Evolutionary conservation across 2,329 filamentous ascomycete species (phyloP), one percentile per base, ranked within the genome.

Genomic region (Fusarium subglutinans): DNA sequence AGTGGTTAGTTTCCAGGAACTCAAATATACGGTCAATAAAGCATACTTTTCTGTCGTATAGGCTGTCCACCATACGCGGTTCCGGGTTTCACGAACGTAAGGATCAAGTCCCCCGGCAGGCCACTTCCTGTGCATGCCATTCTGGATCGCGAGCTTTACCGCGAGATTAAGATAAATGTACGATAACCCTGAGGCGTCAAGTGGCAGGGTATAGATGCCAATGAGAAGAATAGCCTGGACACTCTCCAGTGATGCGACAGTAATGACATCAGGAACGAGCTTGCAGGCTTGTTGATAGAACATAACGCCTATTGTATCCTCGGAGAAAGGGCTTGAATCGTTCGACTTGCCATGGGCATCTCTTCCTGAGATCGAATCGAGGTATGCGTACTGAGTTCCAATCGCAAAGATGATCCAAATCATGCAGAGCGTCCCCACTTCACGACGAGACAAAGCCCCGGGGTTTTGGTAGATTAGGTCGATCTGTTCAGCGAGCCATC

Each of bases 191-290:
- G 87, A 88, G 1, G 88, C 86, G 75, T 90, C 88, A 1, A 90
- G 81, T 0, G 88, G 88, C 11, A 90, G 79, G 4, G 87, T 82
- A 70, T 89, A 90, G 15, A 89, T 84, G 5, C 87, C 88, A 20
- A 90, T 86, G 28, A 90, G 81, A 13, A 90, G 78, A 63, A 87
- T 89, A 3, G 87, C 88, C 75, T 90, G 88, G 0, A 90, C 88
- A 70, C 88, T 89, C 72, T 89, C 86, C 17, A 90, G 81, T 5
- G 88, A 90, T 2, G 87, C 86, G 12, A 86, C 85, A 3, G 87
- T 87, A 61, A 90, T 89, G 43, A 89, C 86, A 64, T 90, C 88
- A 4, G 88, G 87, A 4, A 90, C 80, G 6, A 90, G 80, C 70
- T 85, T 87, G 33, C 85, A 86, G 0, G 88, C 88, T 72, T 87